Percentiles rank a stretch among this genome's conserved stretches.
These are phyloP conservation scores for Cerrena zonata DNA, from an alignment of 1,284 basidiomycete genomes.

Conservation along the genomic window DNA sequence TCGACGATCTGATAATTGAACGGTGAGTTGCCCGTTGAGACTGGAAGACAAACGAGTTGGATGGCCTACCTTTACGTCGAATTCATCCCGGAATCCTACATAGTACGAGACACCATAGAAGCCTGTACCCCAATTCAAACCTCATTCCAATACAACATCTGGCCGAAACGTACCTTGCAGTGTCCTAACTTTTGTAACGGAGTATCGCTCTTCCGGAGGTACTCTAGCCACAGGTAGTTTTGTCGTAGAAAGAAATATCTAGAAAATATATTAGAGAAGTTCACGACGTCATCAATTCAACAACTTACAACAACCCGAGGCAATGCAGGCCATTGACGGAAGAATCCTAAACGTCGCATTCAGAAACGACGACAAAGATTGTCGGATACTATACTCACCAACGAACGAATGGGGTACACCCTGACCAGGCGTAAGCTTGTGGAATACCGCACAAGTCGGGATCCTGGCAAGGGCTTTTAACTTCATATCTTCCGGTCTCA, in stretches of 20 bases:
- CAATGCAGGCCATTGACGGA: constrained; percentile 55
- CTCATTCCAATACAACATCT: neutral
- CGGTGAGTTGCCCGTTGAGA: too few relatives aligned
- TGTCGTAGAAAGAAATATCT: constrained; percentile 60
- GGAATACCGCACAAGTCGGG: constrained; percentile 51
- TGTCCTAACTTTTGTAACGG: constrained; percentile 48
- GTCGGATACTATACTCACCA: too few relatives aligned
- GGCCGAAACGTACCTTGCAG: constrained; percentile 36
- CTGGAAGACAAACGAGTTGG: too few relatives aligned
- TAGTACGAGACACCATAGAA: constrained; percentile 60
- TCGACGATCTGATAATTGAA: constrained; percentile 32
- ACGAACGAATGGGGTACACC: constrained; percentile 58
- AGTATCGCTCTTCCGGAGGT: constrained; percentile 41
- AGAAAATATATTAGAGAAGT: neutral
- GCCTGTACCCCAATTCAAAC: too few relatives aligned
- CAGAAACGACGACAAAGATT: too few relatives aligned
- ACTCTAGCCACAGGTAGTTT: constrained; percentile 46
- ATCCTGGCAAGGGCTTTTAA: constrained; percentile 37
- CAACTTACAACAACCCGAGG: constrained; percentile 49
- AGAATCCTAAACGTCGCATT: too few relatives aligned
- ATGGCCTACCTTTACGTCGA: constrained; percentile 40
- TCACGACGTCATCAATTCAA: too few relatives aligned
- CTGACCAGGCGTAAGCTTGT: constrained; percentile 44
- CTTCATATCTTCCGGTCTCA: too few relatives aligned
- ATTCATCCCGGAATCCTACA: constrained; percentile 56